phyloP scores from a whole-genome alignment of 306 rosid species.

The Pyrus pyrifolia region DNA sequence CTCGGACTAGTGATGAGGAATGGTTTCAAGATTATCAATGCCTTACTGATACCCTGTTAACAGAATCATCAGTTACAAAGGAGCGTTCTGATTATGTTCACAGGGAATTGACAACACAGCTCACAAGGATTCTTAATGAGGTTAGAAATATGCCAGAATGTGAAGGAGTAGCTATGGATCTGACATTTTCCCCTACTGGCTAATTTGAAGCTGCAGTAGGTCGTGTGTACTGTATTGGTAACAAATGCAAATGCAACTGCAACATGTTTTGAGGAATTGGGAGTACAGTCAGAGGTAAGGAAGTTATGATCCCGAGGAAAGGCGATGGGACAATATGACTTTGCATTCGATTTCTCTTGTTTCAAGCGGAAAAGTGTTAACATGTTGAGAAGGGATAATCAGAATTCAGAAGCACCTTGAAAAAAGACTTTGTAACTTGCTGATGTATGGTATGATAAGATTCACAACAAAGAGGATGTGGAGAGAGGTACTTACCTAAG shows the following conservation, averaged over 20 bases:
- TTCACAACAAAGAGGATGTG: neutral
- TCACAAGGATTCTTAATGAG: conserved; percentile 66
- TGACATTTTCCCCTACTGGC: conserved; percentile 51
- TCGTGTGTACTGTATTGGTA: conserved; percentile 13
- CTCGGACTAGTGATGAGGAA: conserved; percentile 35
- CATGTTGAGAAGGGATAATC: neutral
- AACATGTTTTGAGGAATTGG: neutral
- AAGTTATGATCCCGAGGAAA: neutral
- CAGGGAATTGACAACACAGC: conserved; percentile 59
- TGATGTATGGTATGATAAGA: neutral
- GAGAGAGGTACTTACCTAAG: conserved; percentile 5
- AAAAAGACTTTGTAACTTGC: neutral
- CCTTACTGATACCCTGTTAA: conserved; percentile 57
- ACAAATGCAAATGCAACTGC: conserved; percentile 26
- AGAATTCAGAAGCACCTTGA: no score
- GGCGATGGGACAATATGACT: conserved; percentile 1
- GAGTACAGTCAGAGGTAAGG: neutral
- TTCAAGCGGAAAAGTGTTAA: neutral
- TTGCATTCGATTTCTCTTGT: neutral
- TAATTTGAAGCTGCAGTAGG: conserved; percentile 22
- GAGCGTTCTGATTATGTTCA: conserved; percentile 72
- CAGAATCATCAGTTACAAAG: conserved; percentile 72
- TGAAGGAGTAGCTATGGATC: conserved; percentile 59
- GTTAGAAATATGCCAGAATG: conserved; percentile 74
- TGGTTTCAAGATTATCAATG: conserved; percentile 83